Evolutionary conservation across 345 rosid species (phyloP), one percentile per base, ranked within the genome.

Genomic region (Moricandia arvensis): DNA sequence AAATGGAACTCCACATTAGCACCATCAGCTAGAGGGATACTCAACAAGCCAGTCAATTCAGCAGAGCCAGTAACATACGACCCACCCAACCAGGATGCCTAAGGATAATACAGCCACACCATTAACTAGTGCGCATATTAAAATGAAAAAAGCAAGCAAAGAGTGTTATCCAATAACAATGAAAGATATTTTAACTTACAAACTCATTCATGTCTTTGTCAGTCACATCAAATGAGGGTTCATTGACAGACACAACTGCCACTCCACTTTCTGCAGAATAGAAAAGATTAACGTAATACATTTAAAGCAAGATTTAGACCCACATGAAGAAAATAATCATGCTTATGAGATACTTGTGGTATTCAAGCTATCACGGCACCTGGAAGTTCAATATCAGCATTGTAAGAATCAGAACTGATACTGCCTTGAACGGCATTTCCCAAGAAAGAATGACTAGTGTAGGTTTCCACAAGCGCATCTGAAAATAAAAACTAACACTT

Each of bases 21-120:
- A 75, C 83, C 87, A 49, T 71, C 79, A 33, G 71, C 81, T 74
- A 88, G 66, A 6, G 94, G 88, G 53, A 95, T 59, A 11, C 79
- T 84, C 84, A 92, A 58, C 60, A 86, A 83, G 66, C 97, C 97
- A 71, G 72, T 81, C 62, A 83, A 74, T 78, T 83, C 77, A 30
- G 70, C 33, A 70, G 83, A 72, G 73, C 76, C 91, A 55, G 78
- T 47, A 62, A 67, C 85, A 78, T 95, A 95, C 4, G 93, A 90
- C 70, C 96, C 98, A 53, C 94, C 93, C 84, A 83, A 79, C 91
- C 86, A 88, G 70, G 91, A 88, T 82, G 96, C 98, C 99, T 95
- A 76, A 4, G 63, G n/a, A 74, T n/a, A 15, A 6, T 65, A 72
- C 3, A 47, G 53, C 7, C 18, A 47, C 53, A 69, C 30, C 67